phyloP scores from a whole-genome alignment of 202 grass and related monocot species.

The Alloteropsis angusta region DNA sequence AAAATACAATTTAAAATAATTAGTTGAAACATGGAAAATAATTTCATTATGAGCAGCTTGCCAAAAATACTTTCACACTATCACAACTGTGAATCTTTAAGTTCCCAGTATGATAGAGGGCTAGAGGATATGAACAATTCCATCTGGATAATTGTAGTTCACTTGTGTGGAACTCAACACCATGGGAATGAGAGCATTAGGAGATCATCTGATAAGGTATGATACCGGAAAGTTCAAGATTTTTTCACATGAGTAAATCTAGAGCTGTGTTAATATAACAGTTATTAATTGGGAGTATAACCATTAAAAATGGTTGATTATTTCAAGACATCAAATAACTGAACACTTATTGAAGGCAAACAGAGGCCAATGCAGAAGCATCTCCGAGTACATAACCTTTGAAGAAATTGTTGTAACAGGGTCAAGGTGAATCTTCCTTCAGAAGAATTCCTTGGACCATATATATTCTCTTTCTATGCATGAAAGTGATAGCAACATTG shows the following conservation, averaged over 20 bases:
- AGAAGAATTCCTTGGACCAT: constrained; percentile 16
- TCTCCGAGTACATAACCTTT: neutral
- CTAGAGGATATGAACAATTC: neutral
- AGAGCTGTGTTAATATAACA: neutral
- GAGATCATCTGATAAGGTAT: neutral
- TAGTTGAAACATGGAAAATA: neutral
- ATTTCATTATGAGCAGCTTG: neutral
- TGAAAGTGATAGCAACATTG: neutral
- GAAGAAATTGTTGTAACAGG: neutral
- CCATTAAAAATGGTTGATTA: neutral
- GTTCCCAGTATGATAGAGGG: neutral
- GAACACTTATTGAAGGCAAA: neutral
- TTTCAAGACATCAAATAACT: neutral
- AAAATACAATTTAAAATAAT: neutral
- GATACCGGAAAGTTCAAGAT: neutral
- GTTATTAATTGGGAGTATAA: neutral
- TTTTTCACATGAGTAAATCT: neutral
- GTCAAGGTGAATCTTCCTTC: constrained; percentile 11
- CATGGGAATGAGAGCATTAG: neutral
- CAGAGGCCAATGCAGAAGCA: neutral
- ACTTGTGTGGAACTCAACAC: neutral
- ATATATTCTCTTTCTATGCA: neutral
- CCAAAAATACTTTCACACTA: neutral
- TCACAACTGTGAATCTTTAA: neutral
- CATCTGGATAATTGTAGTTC: neutral